Conservation (phyloP, 2,329 filamentous ascomycete genomes). For the Plectosphaerella plurivora region DNA sequence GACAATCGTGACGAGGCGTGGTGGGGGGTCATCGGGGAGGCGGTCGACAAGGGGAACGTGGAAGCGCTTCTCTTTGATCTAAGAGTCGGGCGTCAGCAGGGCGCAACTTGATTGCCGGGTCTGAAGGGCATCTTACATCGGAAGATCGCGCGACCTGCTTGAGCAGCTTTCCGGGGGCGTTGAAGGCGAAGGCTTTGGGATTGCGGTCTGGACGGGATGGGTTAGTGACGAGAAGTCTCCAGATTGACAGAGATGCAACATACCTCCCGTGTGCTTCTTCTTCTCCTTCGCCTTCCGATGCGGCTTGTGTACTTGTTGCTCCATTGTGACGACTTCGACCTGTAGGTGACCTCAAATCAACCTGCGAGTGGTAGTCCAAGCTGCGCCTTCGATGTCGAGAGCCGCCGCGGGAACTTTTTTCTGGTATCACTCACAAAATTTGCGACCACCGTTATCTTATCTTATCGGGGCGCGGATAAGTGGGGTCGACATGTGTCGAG, state of each 20-base stretch:
- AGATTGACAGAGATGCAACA: slow-evolving; percentile 11
- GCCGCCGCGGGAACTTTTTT: slow-evolving; percentile 1
- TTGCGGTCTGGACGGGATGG: slow-evolving; percentile 56
- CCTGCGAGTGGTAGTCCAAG: no score
- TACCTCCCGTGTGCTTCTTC: slow-evolving; percentile 62
- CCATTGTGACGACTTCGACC: slow-evolving; percentile 49
- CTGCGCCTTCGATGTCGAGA: background rate
- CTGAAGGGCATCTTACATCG: slow-evolving; percentile 46
- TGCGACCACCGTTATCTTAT: slow-evolving; percentile 2
- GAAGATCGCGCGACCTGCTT: slow-evolving; percentile 69
- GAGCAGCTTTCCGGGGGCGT: slow-evolving; percentile 74
- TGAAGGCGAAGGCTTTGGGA: slow-evolving; percentile 85
- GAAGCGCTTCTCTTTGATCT: slow-evolving; percentile 92
- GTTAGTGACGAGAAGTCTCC: slow-evolving; percentile 13
- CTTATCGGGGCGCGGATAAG: background rate
- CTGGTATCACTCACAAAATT: slow-evolving; percentile 1
- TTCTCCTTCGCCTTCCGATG: slow-evolving; percentile 88
- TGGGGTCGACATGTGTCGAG: no score
- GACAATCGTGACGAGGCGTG: slow-evolving; percentile 88
- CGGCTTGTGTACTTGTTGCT: slow-evolving; percentile 77
- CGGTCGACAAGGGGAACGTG: slow-evolving; percentile 97
- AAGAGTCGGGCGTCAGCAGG: background rate
- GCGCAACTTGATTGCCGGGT: background rate
- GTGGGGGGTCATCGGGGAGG: slow-evolving; percentile 90
- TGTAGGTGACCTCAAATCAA: background rate